Percentiles rank a stretch among this genome's conserved stretches.
These are phyloP conservation scores for Pholiota molesta DNA, from an alignment of 768 basidiomycete genomes.

Conservation along the genomic window DNA sequence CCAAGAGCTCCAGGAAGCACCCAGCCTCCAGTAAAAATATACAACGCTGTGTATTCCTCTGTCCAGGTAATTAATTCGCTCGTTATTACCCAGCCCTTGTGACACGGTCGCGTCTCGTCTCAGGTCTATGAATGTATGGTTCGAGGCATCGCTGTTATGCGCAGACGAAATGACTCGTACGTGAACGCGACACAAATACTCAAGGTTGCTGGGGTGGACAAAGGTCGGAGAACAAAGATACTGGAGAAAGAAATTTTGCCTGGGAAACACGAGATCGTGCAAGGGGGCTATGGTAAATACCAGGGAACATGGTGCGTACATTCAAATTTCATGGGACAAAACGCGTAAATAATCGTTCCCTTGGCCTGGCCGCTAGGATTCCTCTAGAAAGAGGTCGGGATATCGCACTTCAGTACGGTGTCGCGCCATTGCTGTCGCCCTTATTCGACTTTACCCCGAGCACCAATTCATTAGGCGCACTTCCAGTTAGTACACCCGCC, in stretches of 20 bases:
- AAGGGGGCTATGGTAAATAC: slow-evolving; percentile 99
- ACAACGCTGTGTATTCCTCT: slow-evolving; percentile 91
- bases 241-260: slow-evolving; percentile 95
- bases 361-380: slow-evolving; percentile 61
- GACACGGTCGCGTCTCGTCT: slow-evolving; percentile 41
- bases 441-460: slow-evolving; percentile 93
- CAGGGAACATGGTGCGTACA: slow-evolving; percentile 92
- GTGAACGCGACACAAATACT: slow-evolving; percentile 99
- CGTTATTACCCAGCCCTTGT: slow-evolving; percentile 22
- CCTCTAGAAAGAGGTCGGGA: slow-evolving; percentile 94
- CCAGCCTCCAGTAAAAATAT: slow-evolving; percentile 77
- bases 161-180: slow-evolving; percentile 89
- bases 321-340: slow-evolving; percentile 7
- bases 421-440: slow-evolving; percentile 83
- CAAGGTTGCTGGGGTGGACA: slow-evolving; percentile 98
- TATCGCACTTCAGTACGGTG: slow-evolving; percentile 90
- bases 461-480: slow-evolving; percentile 66
- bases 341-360: slow-evolving; percentile 18
- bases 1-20: slow-evolving; percentile 43
- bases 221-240: slow-evolving; percentile 95
- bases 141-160: slow-evolving; percentile 98
- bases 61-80: slow-evolving; percentile 61
- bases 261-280: slow-evolving; percentile 96
- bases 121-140: slow-evolving; percentile 99
- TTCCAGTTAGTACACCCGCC: slow-evolving; percentile 56